Percentiles rank a stretch among this genome's conserved stretches.
phyloP scores from a whole-genome alignment of 805 yeast species.

The Metschnikowia similis region DNA sequence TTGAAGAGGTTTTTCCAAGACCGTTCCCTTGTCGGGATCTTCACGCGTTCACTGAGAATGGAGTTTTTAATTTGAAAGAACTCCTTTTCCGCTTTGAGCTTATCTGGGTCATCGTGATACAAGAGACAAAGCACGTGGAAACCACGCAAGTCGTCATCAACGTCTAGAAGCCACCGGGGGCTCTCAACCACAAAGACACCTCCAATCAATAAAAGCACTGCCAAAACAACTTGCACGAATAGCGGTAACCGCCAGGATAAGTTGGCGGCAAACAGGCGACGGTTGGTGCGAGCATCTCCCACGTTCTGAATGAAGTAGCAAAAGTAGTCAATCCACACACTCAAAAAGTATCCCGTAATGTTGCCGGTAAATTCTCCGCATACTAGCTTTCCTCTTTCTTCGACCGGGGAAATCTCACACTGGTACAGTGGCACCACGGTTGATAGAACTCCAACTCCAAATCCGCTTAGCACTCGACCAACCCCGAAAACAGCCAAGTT shows the following conservation, averaged over 20 bases:
- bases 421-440: constrained; percentile 87
- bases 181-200: constrained; percentile 79
- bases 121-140: constrained; percentile 34
- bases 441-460: constrained; percentile 83
- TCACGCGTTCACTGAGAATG: constrained; percentile 34
- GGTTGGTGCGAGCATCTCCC: constrained; percentile 35
- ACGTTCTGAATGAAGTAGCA: constrained; percentile 62
- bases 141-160: constrained; percentile 63
- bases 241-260: constrained; percentile 77
- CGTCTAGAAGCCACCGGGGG: constrained; percentile 86
- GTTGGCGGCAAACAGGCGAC: constrained; percentile 34
- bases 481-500: constrained; percentile 55
- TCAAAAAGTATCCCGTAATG: constrained; percentile 71
- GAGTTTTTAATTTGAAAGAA: constrained; percentile 45
- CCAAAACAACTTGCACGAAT: constrained; percentile 71
- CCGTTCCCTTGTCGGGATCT: constrained; percentile 36
- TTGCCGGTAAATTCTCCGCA: constrained; percentile 88
- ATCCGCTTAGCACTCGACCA: constrained; percentile 74
- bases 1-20: constrained; percentile 41
- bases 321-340: constrained; percentile 84
- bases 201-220: constrained; percentile 63
- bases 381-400: constrained; percentile 78
- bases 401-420: constrained; percentile 83
- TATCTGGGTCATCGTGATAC: constrained; percentile 28
- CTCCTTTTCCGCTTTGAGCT: constrained; percentile 36